Conservation (phyloP, 2,329 filamentous ascomycete genomes). For the Ophiostoma angusticollis region DNA sequence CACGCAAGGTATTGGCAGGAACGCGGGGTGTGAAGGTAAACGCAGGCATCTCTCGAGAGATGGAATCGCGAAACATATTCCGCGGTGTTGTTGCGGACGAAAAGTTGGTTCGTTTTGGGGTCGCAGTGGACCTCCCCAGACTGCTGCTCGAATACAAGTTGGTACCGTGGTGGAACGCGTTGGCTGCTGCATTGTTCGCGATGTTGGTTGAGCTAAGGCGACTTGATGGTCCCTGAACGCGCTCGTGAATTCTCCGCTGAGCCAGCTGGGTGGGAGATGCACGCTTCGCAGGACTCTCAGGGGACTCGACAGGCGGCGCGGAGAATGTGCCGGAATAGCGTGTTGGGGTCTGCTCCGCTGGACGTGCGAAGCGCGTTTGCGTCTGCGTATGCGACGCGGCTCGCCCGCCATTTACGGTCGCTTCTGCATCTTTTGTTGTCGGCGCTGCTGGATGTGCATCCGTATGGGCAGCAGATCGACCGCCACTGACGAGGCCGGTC, state of each 20-base stretch:
- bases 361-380: conserved; percentile 1
- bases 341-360: conserved; percentile 7
- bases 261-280: conserved; percentile 22
- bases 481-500: conserved; percentile 10
- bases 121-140: conserved; percentile 8
- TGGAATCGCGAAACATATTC: conserved; percentile 22
- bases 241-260: conserved; percentile 23
- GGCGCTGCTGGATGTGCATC: conserved; percentile 1
- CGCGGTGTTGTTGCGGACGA: conserved; percentile 20
- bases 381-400: conserved; percentile 2
- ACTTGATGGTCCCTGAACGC: conserved; percentile 22
- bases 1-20: conserved; percentile 32
- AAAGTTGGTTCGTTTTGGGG: conserved; percentile 18
- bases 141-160: conserved; percentile 2
- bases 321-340: conserved; percentile 13
- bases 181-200: neutral
- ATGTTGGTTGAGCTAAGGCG: conserved; percentile 11
- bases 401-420: conserved; percentile 1
- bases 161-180: neutral
- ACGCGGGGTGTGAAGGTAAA: conserved; percentile 33
- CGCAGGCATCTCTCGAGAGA: conserved; percentile 17
- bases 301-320: conserved; percentile 14
- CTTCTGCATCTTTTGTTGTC: neutral
- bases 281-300: conserved; percentile 22
- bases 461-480: conserved; percentile 5